These are phyloP conservation scores for Fraxinus greggii DNA, from an alignment of 305 asterid species.

Conservation along the genomic window DNA sequence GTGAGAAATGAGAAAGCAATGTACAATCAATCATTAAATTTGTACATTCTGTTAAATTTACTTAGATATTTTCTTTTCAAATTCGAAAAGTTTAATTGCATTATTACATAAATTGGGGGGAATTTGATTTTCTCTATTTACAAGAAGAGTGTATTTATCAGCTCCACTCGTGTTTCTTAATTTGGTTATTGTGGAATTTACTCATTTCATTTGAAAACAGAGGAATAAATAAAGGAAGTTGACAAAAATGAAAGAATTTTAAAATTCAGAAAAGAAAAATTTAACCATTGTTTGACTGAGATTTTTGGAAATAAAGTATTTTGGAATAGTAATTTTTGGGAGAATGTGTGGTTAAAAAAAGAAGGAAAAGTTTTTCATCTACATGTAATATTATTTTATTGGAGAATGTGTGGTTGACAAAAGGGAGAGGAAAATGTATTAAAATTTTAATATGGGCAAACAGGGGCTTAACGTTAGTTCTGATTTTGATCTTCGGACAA, in stretches of 20 bases:
- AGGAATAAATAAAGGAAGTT: neutral
- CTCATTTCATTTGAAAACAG: neutral
- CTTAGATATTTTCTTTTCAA: neutral
- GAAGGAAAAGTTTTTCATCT: no score
- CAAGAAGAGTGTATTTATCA: constrained; percentile 2
- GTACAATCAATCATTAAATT: neutral
- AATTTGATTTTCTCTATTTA: neutral
- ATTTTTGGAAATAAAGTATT: no score
- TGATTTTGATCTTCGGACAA: neutral
- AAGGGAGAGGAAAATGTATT: no score
- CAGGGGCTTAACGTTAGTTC: neutral
- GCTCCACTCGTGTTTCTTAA: neutral
- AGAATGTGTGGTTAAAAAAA: no score
- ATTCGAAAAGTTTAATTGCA: neutral
- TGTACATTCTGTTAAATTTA: neutral
- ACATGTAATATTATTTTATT: no score
- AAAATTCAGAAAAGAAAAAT: neutral
- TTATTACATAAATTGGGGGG: neutral
- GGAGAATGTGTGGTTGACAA: no score
- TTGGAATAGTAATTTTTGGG: no score
- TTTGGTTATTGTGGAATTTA: constrained; percentile 13
- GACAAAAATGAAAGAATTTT: constrained; percentile 3
- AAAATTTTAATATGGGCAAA: no score
- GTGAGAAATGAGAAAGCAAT: neutral
- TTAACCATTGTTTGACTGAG: neutral